Base-by-base conservation (phyloP, 495 filamentous ascomycete genomes). In the Penicillium crystallinum region DNA sequence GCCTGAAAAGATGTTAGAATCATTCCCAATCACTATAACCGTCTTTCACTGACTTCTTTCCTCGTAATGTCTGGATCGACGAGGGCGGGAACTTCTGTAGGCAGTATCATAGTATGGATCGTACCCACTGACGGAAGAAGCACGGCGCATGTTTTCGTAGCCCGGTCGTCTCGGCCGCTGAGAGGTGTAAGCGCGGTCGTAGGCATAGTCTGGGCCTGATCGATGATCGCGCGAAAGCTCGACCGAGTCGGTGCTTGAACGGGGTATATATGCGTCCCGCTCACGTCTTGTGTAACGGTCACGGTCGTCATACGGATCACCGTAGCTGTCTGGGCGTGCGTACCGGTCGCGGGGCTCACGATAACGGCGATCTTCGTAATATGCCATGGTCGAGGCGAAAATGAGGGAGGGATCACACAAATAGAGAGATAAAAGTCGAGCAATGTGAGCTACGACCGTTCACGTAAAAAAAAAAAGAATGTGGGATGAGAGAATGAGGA, bases 141-240 rank as follows among this genome's bases (percentile, higher is more conserved):
- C 66, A 59, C 64, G 62, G 35, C 66, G 67, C 44, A 65, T 54
- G 22, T 55, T 59, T 33, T 72, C 69, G 19, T 68, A 64, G 18
- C 61, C 62, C 0, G 71, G 67, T 38, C 64, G 66, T 19, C 82
- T 75, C 50, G 66, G 57, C 22, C 70, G 72, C 22, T 73, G 61
- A 38, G 66, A 56, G 51, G 62, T 72, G 64, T 74, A 81, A 49
- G 65, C 81, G 69, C 79, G 71, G 50, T 71, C 65, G 68, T 65
- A 84, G 73, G 27, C 59, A 50, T 65, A 67, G 2, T 60, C 56
- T 23, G 72, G 69, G 45, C 61, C 66, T 12, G 86, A 82, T 0
- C 81, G 84, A 54, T 85, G 88, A 29, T 87, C 82, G 42, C 84
- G 79, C 52, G 75, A 77, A 39, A 88, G 75, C 67, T 87, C 86